phyloP scores from a whole-genome alignment of 306 rosid species.

The Aeschynomene evenia region DNA sequence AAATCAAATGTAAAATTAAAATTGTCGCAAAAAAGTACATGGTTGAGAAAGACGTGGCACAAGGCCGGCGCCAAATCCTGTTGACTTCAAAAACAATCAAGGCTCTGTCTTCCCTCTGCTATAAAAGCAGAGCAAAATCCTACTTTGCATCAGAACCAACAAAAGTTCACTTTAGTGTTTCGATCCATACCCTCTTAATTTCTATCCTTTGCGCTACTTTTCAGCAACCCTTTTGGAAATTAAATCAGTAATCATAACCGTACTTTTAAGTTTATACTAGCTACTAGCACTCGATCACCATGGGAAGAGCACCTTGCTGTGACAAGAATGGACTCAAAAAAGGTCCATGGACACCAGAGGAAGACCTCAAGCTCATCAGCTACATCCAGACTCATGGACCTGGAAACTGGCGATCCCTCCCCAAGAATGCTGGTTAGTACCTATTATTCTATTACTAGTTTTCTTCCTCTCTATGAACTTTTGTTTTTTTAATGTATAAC shows the following conservation, averaged over 20 bases:
- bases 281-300: background rate
- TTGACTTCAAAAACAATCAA: constrained; percentile 65
- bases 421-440: constrained; percentile 90
- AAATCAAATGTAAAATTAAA: background rate
- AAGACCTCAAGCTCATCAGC: constrained; percentile 62
- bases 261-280: background rate
- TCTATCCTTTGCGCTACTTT: constrained; percentile 33
- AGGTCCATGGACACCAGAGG: constrained; percentile 98
- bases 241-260: background rate
- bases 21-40: background rate
- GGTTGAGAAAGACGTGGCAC: constrained; percentile 39
- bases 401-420: constrained; percentile 85
- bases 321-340: constrained; percentile 80
- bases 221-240: constrained; percentile 13
- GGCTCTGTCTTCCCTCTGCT: constrained; percentile 14
- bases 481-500: background rate
- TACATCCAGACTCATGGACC: constrained; percentile 70
- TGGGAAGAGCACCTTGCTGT: constrained; percentile 99
- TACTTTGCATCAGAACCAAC: constrained; percentile 30
- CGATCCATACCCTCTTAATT: constrained; percentile 1
- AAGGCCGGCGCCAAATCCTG: constrained; percentile 88
- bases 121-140: constrained; percentile 37
- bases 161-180: constrained; percentile 25
- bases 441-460: background rate
- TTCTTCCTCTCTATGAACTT: background rate